Base-by-base conservation (phyloP, 371 early-diverging fungal species). In the Aphelidium insulamus region DNA sequence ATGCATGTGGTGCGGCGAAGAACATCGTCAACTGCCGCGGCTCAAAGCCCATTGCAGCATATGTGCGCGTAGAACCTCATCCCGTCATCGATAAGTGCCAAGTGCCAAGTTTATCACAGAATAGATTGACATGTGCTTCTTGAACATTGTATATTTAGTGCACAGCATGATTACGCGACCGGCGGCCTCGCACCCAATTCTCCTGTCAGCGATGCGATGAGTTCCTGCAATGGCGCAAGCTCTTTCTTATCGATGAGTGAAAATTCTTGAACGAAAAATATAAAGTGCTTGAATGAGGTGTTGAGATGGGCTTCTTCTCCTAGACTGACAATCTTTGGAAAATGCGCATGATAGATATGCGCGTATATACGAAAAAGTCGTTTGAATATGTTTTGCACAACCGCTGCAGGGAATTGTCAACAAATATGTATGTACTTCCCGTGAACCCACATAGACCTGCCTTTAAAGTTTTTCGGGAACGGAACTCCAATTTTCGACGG, bases 231-330 rank as follows among this genome's bases (percentile, higher is more conserved):
- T 15, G 78, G 77, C 9, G 57, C 67, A 20, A 74, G 44, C 32
- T 78, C 78, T 35, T 69, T 66, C 35, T 54, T 42, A 16, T 74
- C 69, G 22, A 86, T 66, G 36, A 84, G 52, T 29, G 61, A 39
- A 47, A 79, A 86, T 50, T 81, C 77, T 36, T 66, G 62, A 27
- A 71, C 75, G 51, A 86, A 84, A 16, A 68, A 57, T 17, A 79
- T 65, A 50, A 83, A 84, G 46, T 86, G 87, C 42, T 77, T 78
- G 52, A 83, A 84, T 38, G 62, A 60, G 7, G 85, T 83, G 53
- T 85, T 83, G 31, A 86, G 55, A 44, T 78, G 77, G 7, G 76
- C 69, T 32, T 76, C 81, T 32, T 77, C 69, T 4, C 70, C 74
- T 15, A 77, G 54, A n/a, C 54, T 58, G 15, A 61, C 56, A 28